A percentile compares a stretch with the other conserved stretches of the same genome.
Conservation (phyloP, 192 early-diverging fungal genomes). For the Gonapodya sp. region DNA sequence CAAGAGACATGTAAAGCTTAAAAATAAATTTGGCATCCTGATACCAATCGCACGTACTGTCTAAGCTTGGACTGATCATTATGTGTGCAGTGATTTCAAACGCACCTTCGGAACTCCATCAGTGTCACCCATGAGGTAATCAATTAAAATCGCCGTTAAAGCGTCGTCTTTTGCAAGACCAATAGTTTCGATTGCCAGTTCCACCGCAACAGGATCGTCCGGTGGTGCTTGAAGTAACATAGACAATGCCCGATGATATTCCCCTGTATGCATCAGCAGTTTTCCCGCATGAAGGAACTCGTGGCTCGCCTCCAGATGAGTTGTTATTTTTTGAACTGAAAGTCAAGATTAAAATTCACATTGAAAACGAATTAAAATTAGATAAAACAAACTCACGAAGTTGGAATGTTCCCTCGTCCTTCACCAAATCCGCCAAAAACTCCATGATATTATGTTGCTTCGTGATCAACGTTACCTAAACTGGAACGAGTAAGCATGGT, state of each 20-base stretch:
- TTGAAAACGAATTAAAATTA: background rate
- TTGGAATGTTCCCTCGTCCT: constrained; percentile 29
- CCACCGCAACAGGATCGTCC: constrained; percentile 18
- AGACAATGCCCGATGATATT: constrained; percentile 32
- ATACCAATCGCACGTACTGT: background rate
- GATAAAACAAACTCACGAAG: constrained; percentile 17
- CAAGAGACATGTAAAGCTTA: constrained; percentile 49
- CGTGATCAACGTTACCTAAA: constrained; percentile 8
- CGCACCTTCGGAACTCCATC: constrained; percentile 44
- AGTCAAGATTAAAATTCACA: background rate
- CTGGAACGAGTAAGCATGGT: background rate
- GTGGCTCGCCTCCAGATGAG: constrained; percentile 33
- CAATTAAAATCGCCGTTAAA: constrained; percentile 44
- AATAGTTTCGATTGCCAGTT: constrained; percentile 40
- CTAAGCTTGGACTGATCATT: constrained; percentile 3
- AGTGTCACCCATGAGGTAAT: constrained; percentile 46
- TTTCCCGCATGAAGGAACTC: constrained; percentile 34
- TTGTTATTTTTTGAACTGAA: constrained; percentile 33
- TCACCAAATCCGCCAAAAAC: constrained; percentile 37
- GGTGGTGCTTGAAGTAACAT: constrained; percentile 28
- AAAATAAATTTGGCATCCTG: constrained; percentile 51
- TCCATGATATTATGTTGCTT: constrained; percentile 45
- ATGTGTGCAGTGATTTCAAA: background rate
- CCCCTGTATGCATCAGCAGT: constrained; percentile 29
- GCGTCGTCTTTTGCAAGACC: constrained; percentile 41